Percentiles rank a stretch among this genome's conserved stretches.
phyloP scores from a whole-genome alignment of 2,329 filamentous ascomycete species.

The Tolypocladium inflatum region DNA sequence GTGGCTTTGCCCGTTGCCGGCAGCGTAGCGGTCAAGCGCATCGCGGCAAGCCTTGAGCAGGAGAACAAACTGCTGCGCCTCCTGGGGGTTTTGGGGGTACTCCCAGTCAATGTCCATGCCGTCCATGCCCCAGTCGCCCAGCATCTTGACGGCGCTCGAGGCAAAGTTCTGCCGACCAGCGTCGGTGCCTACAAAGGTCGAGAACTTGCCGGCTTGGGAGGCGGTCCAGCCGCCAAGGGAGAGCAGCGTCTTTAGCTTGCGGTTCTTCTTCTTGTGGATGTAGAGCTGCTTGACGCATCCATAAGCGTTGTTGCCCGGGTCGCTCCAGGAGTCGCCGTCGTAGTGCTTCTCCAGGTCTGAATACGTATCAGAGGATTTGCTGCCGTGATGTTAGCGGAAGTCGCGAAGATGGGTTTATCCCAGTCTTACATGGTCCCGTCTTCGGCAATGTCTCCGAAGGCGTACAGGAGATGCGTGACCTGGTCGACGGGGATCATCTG shows the following conservation, averaged over 20 bases:
- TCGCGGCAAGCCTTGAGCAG: slow-evolving; percentile 32
- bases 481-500: slow-evolving; percentile 57
- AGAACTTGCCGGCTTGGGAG: slow-evolving; percentile 52
- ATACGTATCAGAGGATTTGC: slow-evolving; percentile 19
- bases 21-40: slow-evolving; percentile 33
- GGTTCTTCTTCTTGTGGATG: slow-evolving; percentile 65
- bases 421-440: slow-evolving; percentile 36
- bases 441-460: slow-evolving; percentile 35
- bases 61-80: slow-evolving; percentile 31
- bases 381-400: slow-evolving; percentile 1
- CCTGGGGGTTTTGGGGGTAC: slow-evolving; percentile 29
- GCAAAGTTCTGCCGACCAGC: slow-evolving; percentile 58
- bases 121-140: slow-evolving; percentile 58
- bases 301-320: slow-evolving; percentile 56
- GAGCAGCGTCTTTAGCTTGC: slow-evolving; percentile 68
- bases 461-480: slow-evolving; percentile 65
- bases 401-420: too few species aligned
- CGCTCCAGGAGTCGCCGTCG: slow-evolving; percentile 49
- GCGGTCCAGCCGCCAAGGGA: slow-evolving; percentile 78
- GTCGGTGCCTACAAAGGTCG: slow-evolving; percentile 49
- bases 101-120: slow-evolving; percentile 51
- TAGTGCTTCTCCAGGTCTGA: slow-evolving; percentile 59
- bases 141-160: slow-evolving; percentile 53
- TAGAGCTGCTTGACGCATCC: slow-evolving; percentile 72
- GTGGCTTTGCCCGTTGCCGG: slow-evolving; percentile 27